A percentile compares a stretch with the other conserved stretches of the same genome.
Evolutionary conservation across 805 yeast species (phyloP).

Genomic region (Kodamaea nitidulidarum): DNA sequence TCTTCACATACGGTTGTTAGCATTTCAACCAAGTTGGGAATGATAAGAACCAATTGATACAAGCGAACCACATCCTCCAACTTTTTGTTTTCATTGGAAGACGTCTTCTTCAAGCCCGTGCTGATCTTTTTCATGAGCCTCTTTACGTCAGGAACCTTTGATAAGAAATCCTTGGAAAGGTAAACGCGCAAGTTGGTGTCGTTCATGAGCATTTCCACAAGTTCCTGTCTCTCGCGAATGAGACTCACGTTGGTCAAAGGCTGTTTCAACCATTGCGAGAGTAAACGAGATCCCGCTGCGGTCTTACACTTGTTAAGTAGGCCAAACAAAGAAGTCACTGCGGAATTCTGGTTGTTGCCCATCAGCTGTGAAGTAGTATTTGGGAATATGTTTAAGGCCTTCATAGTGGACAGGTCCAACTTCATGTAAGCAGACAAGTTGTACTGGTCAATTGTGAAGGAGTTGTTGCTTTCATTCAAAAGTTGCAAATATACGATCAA

Average conservation of each 20-base stretch:
- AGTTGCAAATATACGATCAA: slow-evolving; percentile 65
- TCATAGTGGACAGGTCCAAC: slow-evolving; percentile 84
- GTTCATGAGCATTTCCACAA: slow-evolving; percentile 72
- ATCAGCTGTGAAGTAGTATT: slow-evolving; percentile 6
- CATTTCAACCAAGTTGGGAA: slow-evolving; percentile 64
- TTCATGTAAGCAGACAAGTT: slow-evolving; percentile 80
- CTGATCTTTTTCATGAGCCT: slow-evolving; percentile 66
- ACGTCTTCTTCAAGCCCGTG: slow-evolving; percentile 25
- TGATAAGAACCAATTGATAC: slow-evolving; percentile 68
- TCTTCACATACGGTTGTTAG: slow-evolving; percentile 44
- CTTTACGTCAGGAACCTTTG: slow-evolving; percentile 77
- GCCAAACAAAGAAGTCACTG: slow-evolving; percentile 62
- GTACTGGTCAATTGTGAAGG: slow-evolving; percentile 58
- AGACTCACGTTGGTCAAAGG: slow-evolving; percentile 67
- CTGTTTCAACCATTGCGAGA: slow-evolving; percentile 94
- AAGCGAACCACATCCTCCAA: slow-evolving; percentile 87
- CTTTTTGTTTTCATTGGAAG: slow-evolving; percentile 46
- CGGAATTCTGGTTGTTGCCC: slow-evolving; percentile 2
- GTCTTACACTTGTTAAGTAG: slow-evolving; percentile 85
- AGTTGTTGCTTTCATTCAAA: slow-evolving; percentile 53
- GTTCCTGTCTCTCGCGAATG: slow-evolving; percentile 63
- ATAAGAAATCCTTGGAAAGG: slow-evolving; percentile 62
- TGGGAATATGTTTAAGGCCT: slow-evolving; percentile 74
- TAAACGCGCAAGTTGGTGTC: slow-evolving; percentile 63
- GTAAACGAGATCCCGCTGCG: slow-evolving; percentile 79